Percentiles rank a stretch among this genome's conserved stretches.
Evolutionary conservation across 129 eudicot species (phyloP).

Genomic region (Scalesia atractyloides): DNA sequence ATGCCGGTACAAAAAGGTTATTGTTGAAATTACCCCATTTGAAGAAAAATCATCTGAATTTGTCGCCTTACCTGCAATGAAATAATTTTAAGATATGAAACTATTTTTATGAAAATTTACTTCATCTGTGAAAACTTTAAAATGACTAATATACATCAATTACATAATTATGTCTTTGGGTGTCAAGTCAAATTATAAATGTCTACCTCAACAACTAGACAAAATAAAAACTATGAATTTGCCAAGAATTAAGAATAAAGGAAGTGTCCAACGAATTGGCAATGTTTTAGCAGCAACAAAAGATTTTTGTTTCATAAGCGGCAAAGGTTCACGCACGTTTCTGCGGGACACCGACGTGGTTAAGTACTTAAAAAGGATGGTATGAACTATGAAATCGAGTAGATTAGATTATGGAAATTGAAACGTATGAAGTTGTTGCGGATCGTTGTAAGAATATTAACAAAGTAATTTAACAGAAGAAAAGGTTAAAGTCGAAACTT

Average conservation of each 20-base stretch:
- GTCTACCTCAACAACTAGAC: constrained; percentile 1
- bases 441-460: too few relatives aligned
- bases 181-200: not conserved
- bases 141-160: not conserved
- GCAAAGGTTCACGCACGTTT: too few relatives aligned
- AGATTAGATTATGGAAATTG: too few relatives aligned
- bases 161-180: not conserved
- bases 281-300: constrained; percentile 1
- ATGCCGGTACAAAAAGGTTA: constrained; percentile 9
- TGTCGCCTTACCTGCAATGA: constrained; percentile 69
- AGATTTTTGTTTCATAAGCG: not conserved
- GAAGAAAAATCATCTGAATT: constrained; percentile 85
- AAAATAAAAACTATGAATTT: not conserved
- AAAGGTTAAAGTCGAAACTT: too few relatives aligned
- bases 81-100: constrained; percentile 13
- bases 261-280: not conserved
- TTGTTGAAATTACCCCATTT: constrained; percentile 71
- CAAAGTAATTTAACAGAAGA: too few relatives aligned
- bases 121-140: constrained; percentile 1
- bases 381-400: too few relatives aligned
- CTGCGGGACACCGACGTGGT: too few relatives aligned
- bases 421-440: too few relatives aligned
- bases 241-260: not conserved
- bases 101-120: constrained; percentile 14
- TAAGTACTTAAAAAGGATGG: too few relatives aligned